Evolutionary conservation across 805 yeast genomes (phyloP), one percentile per base, ranked within the genome.

Genomic region (Yamadazyma ubonensis): DNA sequence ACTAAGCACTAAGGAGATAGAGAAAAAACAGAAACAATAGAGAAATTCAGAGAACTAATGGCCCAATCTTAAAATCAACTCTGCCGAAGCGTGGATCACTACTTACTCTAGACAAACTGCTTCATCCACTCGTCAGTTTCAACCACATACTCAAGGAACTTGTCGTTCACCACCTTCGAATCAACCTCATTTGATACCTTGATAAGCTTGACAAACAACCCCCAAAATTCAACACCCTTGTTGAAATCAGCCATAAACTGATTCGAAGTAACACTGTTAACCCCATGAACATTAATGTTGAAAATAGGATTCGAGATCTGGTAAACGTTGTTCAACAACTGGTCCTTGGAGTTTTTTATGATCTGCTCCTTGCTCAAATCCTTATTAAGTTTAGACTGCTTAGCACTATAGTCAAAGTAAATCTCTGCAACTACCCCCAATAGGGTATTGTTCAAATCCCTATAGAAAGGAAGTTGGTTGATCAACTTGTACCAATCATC

Each of bases 401-500:
- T 64, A 21, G 58, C 52, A 21, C 70, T 60, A 35, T 52, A 63
- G 41, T 75, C 79, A 30, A 79, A 70, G 48, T 73, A 78, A 14
- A 75, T 63, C 51, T 79, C 79, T 5, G 75, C 64, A 3, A 82
- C 66, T 8, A 83, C 70, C 6, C 86, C 91, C 51, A 81, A 57
- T 10, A 84, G 64, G 1, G 87, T 79, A 52, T 73, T 82, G 43
- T 86, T 82, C 22, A 78, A 58, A 29, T 67, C 65, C 19, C 55
- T 57, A 42, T 68, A 73, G 53, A 85, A 86, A 8, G 96, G 96
- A 36, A 83, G 52, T 43, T 75, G 70, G 9, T 62, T 51, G 2
- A 78, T 75, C 31, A 88, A 59, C 6, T 63, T 45, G 34, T 70
- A 63, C 96, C 96, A 88, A 2, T 75, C 73, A 12, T 54, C 46